Evolutionary conservation across 2,329 filamentous ascomycete genomes (phyloP), one percentile per base, ranked within the genome.

Genomic region (Epichloe hybrida): DNA sequence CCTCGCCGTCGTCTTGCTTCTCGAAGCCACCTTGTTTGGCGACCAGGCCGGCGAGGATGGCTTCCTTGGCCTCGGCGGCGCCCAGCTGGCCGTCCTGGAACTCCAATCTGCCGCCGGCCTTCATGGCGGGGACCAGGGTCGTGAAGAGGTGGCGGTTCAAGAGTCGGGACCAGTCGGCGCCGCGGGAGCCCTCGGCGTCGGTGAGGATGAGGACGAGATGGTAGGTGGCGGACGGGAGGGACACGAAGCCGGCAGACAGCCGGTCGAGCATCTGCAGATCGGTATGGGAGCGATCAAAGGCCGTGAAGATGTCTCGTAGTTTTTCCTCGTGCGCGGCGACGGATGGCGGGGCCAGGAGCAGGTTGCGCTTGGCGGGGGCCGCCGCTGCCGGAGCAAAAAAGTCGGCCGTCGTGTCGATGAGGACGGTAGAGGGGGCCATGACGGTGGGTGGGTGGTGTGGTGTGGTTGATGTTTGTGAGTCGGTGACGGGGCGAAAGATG

Each of bases 201-300:
- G 86, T 84, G 55, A 97, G 81, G 50, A 98, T 77, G 46, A 96
- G 78, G 42, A 97, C 79, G 42, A 86, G 70, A 65, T 94, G 87
- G 72, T 98, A 98, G 50, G 86, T 86, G 46, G 79, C 72, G 50
- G 78, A 59, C 1, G 90, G 85, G 0, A 98, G 81, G 7, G 81
- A 73, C 52, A 93, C 87, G 38, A 95, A 75, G 54, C 88, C 88
- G 37, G 86, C 79, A 2, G 86, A 81, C 40, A 98, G 79, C 48
- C 93, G 88, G 71, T 98, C 93, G 54, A 98, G 85, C 93, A 98
- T 98, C 68, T 97, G 93, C 49, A 98, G 76, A 64, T 98, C 93
- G 55, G 89, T 91, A 44, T 77, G 73, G 56, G 76, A 72, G 63
- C 88, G 84, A 66, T 93, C 82, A 71, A 88, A 82, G 52, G 80